Conservation (phyloP, 257 asterid species). For the Perilla frutescens region DNA sequence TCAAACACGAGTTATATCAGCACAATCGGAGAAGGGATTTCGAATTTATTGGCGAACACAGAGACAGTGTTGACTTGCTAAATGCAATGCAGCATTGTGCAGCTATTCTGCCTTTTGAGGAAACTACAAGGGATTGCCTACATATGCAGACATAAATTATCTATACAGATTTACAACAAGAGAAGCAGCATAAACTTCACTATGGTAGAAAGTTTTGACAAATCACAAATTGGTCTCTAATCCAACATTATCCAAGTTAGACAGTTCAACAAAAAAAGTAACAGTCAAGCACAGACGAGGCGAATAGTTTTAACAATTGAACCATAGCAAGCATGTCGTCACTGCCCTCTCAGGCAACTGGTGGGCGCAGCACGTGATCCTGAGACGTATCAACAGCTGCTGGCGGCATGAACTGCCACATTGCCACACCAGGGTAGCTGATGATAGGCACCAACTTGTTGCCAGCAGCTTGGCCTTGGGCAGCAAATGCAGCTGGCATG, state of each 20-base stretch:
- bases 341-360: slow-evolving; percentile 68
- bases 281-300: slow-evolving; percentile 38
- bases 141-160: slow-evolving; percentile 20
- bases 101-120: too few species aligned
- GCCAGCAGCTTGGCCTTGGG: slow-evolving; percentile 70
- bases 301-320: slow-evolving; percentile 39
- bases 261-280: slow-evolving; percentile 41
- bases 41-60: too few species aligned
- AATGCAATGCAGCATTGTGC: too few species aligned
- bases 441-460: slow-evolving; percentile 86
- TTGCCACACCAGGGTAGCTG: slow-evolving; percentile 93
- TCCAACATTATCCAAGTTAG: slow-evolving; percentile 51
- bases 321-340: slow-evolving; percentile 29
- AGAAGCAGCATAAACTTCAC: slow-evolving; percentile 39
- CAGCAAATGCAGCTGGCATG: slow-evolving; percentile 73
- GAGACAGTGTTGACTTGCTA: too few species aligned
- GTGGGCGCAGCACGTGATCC: slow-evolving; percentile 98
- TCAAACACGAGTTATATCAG: too few species aligned
- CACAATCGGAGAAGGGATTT: too few species aligned
- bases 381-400: slow-evolving; percentile 95
- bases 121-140: too few species aligned
- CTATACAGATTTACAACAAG: slow-evolving; percentile 42
- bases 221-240: slow-evolving; percentile 40
- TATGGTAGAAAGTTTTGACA: slow-evolving; percentile 32
- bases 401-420: slow-evolving; percentile 99